A percentile compares a stretch with the other conserved stretches of the same genome.
phyloP scores from a whole-genome alignment of 257 asterid genomes.

The Nicotiana sylvestris region DNA sequence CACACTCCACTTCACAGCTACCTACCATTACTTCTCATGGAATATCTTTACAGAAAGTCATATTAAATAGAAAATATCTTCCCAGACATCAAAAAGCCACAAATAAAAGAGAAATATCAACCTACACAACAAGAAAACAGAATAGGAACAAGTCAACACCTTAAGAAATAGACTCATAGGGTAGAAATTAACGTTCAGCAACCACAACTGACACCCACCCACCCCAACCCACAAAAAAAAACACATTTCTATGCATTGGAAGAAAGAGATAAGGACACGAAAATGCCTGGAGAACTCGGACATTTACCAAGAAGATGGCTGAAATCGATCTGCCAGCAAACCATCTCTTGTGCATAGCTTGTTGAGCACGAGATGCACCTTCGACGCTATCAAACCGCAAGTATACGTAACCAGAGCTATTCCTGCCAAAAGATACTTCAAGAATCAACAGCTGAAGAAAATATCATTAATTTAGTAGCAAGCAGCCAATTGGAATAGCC shows the following conservation, averaged over 20 bases:
- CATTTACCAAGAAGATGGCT: constrained; percentile 83
- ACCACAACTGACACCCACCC: not conserved
- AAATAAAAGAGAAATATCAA: not conserved
- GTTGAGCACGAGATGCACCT: constrained; percentile 83
- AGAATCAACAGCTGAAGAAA: not conserved
- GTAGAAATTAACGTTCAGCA: not conserved
- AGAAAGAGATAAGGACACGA: not conserved
- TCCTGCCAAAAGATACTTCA: constrained; percentile 40
- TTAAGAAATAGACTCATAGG: not conserved
- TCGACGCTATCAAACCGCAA: constrained; percentile 79
- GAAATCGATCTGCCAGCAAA: constrained; percentile 93
- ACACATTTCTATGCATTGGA: not conserved
- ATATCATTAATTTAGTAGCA: not conserved
- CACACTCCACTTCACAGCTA: not conserved
- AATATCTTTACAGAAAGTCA: too few relatives aligned
- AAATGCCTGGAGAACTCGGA: not conserved
- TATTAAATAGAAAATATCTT: not conserved
- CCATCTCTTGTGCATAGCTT: constrained; percentile 98
- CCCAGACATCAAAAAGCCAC: not conserved
- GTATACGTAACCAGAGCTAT: constrained; percentile 87
- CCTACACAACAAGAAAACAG: not conserved
- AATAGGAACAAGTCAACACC: not conserved
- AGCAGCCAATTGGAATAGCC: not conserved
- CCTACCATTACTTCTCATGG: not conserved
- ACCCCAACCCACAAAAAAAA: not conserved